Conservation (phyloP, 768 basidiomycete genomes). For the Chlorophyllum brunneum region DNA sequence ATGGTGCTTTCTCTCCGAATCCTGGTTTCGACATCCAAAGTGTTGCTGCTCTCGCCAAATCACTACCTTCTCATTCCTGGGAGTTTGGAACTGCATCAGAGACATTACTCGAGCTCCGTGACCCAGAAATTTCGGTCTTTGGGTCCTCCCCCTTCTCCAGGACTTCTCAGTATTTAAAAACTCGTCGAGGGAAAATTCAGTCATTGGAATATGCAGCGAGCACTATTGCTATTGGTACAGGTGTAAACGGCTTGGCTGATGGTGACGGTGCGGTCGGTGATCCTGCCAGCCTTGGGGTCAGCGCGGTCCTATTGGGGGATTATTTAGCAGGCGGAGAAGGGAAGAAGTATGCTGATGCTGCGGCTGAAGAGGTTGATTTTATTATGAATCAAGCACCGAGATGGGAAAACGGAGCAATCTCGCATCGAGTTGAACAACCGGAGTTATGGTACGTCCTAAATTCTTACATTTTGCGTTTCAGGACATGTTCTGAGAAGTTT, state of each 20-base stretch:
- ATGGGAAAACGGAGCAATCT: slow-evolving; percentile 42
- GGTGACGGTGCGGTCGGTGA: slow-evolving; percentile 42
- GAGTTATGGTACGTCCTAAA: slow-evolving; percentile 35
- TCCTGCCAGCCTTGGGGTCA: slow-evolving; percentile 46
- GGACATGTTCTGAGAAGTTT: background rate
- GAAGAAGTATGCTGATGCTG: slow-evolving; percentile 27
- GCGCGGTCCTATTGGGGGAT: slow-evolving; percentile 39
- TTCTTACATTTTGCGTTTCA: background rate
- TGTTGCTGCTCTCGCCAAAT: slow-evolving; percentile 27
- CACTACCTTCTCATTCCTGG: slow-evolving; percentile 43
- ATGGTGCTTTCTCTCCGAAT: slow-evolving; percentile 21
- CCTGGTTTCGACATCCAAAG: slow-evolving; percentile 35
- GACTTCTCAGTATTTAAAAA: slow-evolving; percentile 19
- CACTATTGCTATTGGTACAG: slow-evolving; percentile 33
- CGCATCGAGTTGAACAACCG: slow-evolving; percentile 32
- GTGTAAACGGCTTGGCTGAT: slow-evolving; percentile 29
- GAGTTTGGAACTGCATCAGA: slow-evolving; percentile 41
- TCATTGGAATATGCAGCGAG: slow-evolving; percentile 34
- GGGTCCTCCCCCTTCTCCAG: slow-evolving; percentile 30
- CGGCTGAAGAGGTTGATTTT: slow-evolving; percentile 28
- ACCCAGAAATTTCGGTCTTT: slow-evolving; percentile 37
- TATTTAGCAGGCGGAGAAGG: slow-evolving; percentile 16
- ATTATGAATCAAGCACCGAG: slow-evolving; percentile 33
- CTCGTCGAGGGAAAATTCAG: slow-evolving; percentile 15
- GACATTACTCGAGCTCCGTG: slow-evolving; percentile 39